Evolutionary conservation across 345 rosid species (phyloP).

Genomic region (Eucalyptus sp.): DNA sequence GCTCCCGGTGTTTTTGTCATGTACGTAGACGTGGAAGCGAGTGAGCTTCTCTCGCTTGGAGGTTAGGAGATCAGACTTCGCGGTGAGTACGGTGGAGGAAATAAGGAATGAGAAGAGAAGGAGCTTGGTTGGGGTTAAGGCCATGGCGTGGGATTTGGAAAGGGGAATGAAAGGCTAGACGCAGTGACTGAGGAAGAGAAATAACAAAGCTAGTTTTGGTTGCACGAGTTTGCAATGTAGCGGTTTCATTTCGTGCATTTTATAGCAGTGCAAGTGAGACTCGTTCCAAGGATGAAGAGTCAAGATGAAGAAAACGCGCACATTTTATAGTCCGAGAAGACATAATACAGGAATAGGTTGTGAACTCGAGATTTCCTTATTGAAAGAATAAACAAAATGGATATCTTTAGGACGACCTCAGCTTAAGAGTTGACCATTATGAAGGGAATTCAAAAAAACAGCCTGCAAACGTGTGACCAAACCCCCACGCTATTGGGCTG

Average conservation of each 20-base stretch:
- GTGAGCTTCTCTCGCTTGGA: background rate
- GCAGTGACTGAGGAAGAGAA: background rate
- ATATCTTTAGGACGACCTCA: background rate
- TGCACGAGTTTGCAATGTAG: background rate
- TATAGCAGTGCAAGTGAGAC: background rate
- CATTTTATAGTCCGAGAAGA: background rate
- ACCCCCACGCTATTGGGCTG: background rate
- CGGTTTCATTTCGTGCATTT: background rate
- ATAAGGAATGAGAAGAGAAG: background rate
- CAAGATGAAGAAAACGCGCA: background rate
- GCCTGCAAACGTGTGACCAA: background rate
- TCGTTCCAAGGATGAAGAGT: background rate
- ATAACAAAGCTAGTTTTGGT: background rate
- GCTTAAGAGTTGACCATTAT: background rate
- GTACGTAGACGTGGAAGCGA: background rate
- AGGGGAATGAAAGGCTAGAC: background rate
- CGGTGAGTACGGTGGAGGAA: background rate
- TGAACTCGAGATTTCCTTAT: background rate
- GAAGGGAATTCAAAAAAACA: background rate
- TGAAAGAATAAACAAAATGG: background rate
- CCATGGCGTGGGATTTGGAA: background rate
- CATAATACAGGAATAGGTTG: background rate
- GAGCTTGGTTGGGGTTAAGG: background rate
- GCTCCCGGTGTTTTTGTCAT: background rate
- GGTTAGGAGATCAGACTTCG: background rate